Percentiles rank a stretch among this genome's conserved stretches.
Evolutionary conservation across 345 rosid genomes (phyloP).

Genomic region (Sisymbrium altissimum): DNA sequence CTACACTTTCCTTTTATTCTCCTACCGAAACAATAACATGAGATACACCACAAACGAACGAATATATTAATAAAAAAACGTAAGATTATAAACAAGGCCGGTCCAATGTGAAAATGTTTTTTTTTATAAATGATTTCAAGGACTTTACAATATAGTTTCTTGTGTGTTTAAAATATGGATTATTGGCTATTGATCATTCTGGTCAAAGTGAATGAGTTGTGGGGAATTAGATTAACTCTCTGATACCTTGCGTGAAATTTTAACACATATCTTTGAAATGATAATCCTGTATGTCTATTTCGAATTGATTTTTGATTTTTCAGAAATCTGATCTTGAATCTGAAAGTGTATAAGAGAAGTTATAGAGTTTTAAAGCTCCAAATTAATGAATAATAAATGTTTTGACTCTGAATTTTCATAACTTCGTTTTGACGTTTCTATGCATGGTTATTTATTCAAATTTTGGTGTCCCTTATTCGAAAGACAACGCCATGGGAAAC

Average conservation of each 20-base stretch:
- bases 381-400: background rate
- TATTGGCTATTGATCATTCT: background rate
- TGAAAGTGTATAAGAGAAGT: background rate
- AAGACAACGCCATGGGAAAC: background rate
- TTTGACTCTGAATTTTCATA: background rate
- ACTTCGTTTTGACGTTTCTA: background rate
- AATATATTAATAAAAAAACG: too few relatives aligned
- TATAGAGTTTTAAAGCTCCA: background rate
- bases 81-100: too few relatives aligned
- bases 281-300: background rate
- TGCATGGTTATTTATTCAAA: background rate
- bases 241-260: background rate
- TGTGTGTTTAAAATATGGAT: too few relatives aligned
- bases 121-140: too few relatives aligned
- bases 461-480: background rate
- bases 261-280: too few relatives aligned
- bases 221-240: background rate
- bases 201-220: background rate
- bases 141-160: too few relatives aligned
- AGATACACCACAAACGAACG: too few relatives aligned
- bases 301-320: background rate
- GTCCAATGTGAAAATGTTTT: too few relatives aligned
- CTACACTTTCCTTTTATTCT: background rate
- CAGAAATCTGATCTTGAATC: background rate
- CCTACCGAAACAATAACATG: background rate